A percentile compares a stretch with the other conserved stretches of the same genome.
These are phyloP conservation scores for Candida boleticola DNA, from an alignment of 805 yeast genomes.

Conservation along the genomic window DNA sequence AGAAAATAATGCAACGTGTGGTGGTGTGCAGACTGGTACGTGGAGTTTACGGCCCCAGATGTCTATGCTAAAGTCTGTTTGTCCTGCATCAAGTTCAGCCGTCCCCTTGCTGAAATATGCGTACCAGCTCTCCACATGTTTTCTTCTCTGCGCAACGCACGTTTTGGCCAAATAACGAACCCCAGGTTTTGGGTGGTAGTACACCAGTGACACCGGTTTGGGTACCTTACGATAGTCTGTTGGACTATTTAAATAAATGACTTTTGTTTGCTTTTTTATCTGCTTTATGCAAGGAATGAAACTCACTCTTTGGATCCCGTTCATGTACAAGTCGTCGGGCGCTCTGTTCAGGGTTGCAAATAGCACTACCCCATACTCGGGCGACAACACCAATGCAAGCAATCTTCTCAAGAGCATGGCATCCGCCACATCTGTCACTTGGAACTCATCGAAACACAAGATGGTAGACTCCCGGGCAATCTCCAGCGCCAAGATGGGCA, in stretches of 20 bases:
- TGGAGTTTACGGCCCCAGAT: conserved; percentile 87
- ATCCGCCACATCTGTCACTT: conserved; percentile 97
- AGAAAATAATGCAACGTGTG: conserved; percentile 84
- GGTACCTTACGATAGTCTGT: conserved; percentile 91
- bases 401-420: conserved; percentile 91
- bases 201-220: conserved; percentile 77
- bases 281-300: conserved; percentile 90
- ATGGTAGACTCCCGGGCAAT: conserved; percentile 74
- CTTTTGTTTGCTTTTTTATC: conserved; percentile 70
- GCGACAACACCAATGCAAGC: conserved; percentile 60
- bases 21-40: conserved; percentile 76
- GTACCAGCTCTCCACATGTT: conserved; percentile 78
- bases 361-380: conserved; percentile 77
- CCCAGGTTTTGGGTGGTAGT: conserved; percentile 69
- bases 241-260: conserved; percentile 81
- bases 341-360: conserved; percentile 95
- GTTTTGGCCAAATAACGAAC: conserved; percentile 50
- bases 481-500: conserved; percentile 81
- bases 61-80: conserved; percentile 28
- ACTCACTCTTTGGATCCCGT: conserved; percentile 90
- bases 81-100: not conserved
- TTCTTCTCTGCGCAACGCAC: conserved; percentile 48
- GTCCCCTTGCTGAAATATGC: conserved; percentile 54
- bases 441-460: conserved; percentile 94
- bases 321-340: conserved; percentile 88